Base-by-base conservation (phyloP, 192 early-diverging fungal genomes). In the Coemansia pectinata region DNA sequence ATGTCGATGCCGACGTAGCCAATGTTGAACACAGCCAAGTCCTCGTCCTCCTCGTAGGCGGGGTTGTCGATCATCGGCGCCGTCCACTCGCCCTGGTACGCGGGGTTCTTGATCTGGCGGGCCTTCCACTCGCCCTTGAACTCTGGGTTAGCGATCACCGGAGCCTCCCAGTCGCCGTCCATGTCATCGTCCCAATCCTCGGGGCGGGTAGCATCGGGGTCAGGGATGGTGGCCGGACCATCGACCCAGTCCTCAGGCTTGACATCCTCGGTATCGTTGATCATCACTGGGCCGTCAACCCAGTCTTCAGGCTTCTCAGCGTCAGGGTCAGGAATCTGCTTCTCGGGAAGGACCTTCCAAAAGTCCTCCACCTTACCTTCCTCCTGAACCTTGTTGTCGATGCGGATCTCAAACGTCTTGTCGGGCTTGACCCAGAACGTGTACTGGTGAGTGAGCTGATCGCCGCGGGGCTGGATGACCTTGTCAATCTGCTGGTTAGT, bases 91-190 rank as follows among this genome's bases (percentile, higher is more conserved):
- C 96, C 97, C 87, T 97, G 94, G 88, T 95, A 98, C 31, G 85
- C 89, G 53, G 95, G 96, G 87, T 99, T 98, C 65, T 87, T 75
- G 63, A 94, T 97, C 79, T 83, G 80, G 47, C 92, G 91, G 55
- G 90, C 83, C 67, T 79, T 83, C 95, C 95, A 99, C 75, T 87
- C 80, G 25, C 95, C 95, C 78, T 88, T 86, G 80, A 88, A 96
- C 34, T 92, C 91, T 47, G 95, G 95, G 87, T 96, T 98, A 45
- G 88, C 70, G 52, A 97, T 80, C 64, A 89, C 78, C 21, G 95
- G 94, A 23, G 97, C 87, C 77, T 92, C 92, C 95, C 96, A 99
- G 25, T 96, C 95, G 67, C 97, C 97, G 82, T 99, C 96, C 85
- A 94, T 89, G 65, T 98, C 96, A 66, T 93, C 93, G 67, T 93